A percentile compares a stretch with the other conserved stretches of the same genome.
Evolutionary conservation across 1,284 basidiomycete species (phyloP).

Genomic region (Hymenochaete sp.): DNA sequence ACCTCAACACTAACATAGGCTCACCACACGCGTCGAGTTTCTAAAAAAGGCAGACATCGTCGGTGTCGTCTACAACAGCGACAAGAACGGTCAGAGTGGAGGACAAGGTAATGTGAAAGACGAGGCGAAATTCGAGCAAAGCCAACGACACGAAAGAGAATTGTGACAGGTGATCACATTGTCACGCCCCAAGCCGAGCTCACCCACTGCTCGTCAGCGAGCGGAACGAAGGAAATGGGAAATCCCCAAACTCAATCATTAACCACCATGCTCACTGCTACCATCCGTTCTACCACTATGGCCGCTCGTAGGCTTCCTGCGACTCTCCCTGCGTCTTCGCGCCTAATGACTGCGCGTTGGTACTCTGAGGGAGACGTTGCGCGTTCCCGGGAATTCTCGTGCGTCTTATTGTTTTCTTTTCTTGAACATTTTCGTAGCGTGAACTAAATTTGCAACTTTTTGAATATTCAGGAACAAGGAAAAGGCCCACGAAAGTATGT

Average conservation of each 20-base stretch:
- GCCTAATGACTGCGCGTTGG: conserved; percentile 6
- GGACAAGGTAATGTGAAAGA: too few species aligned
- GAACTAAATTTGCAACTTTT: background rate
- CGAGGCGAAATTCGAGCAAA: too few species aligned
- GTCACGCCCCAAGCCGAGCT: conserved; percentile 2
- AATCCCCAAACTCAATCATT: too few species aligned
- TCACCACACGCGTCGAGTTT: conserved; percentile 15
- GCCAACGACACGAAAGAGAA: too few species aligned
- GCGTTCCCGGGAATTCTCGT: conserved; percentile 19
- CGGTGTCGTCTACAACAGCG: too few species aligned
- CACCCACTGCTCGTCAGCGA: too few species aligned
- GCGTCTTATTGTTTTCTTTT: background rate
- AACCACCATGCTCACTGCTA: conserved; percentile 16
- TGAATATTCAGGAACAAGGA: conserved; percentile 53
- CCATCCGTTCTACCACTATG: too few species aligned
- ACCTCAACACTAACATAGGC: background rate
- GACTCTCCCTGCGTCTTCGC: conserved; percentile 6
- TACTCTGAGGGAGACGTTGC: conserved; percentile 19
- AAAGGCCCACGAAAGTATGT: conserved; percentile 59
- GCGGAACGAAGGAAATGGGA: too few species aligned
- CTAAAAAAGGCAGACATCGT: conserved; percentile 13
- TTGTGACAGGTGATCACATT: too few species aligned
- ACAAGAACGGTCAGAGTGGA: too few species aligned
- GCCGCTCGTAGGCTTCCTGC: conserved; percentile 2
- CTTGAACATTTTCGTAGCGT: background rate